Conservation (phyloP, 1,284 basidiomycete species). For the Moesziomyces antarcticus region DNA sequence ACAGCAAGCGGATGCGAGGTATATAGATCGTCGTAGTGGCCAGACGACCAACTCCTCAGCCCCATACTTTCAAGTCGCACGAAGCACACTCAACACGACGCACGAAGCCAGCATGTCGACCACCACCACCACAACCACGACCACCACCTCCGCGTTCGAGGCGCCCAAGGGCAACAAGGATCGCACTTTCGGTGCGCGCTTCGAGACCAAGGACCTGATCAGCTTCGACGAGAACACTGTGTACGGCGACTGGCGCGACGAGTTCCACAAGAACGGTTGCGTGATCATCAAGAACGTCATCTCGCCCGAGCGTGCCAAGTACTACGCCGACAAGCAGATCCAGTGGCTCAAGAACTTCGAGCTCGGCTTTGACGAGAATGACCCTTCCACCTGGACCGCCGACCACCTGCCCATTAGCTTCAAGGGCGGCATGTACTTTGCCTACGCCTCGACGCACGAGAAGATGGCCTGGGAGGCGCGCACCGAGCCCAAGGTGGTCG, state of each 20-base stretch:
- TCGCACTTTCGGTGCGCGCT: constrained; percentile 13
- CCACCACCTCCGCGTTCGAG: constrained; percentile 5
- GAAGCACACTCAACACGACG: not conserved
- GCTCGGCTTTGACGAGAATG: constrained; percentile 68
- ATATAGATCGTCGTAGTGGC: not conserved
- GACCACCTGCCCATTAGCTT: constrained; percentile 66
- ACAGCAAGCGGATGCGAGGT: not conserved
- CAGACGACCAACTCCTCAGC: not conserved
- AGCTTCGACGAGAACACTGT: constrained; percentile 13
- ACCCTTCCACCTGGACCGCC: constrained; percentile 67
- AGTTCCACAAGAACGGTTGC: constrained; percentile 53
- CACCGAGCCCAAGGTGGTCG: constrained; percentile 65
- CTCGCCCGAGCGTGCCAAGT: constrained; percentile 55
- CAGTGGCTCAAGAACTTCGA: constrained; percentile 68
- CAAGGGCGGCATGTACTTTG: constrained; percentile 55
- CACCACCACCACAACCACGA: constrained; percentile 5
- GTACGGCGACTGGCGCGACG: constrained; percentile 22
- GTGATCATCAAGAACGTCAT: constrained; percentile 67
- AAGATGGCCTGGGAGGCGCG: constrained; percentile 69
- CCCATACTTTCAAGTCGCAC: not conserved
- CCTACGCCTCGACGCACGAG: constrained; percentile 67
- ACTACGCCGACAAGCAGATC: constrained; percentile 66
- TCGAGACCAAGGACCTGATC: constrained; percentile 20
- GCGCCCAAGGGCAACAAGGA: constrained; percentile 12
- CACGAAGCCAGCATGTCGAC: constrained; percentile 1